Base-by-base conservation (phyloP, 176 grass and related monocot species). In the Tillandsia fasciculata region DNA sequence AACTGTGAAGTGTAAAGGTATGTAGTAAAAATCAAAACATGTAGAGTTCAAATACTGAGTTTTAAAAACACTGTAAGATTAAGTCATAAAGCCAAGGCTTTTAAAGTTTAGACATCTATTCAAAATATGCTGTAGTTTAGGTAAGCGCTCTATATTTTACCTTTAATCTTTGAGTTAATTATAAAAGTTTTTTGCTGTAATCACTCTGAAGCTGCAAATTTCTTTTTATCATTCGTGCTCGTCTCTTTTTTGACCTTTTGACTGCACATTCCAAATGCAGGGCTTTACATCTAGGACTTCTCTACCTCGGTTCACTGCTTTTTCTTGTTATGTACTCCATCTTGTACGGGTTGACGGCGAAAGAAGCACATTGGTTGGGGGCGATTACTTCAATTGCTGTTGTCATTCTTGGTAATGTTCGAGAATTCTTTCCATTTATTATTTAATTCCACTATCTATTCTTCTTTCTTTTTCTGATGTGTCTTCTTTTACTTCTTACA, bases 331-430 rank as follows among this genome's bases (percentile, higher is more conserved):
- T 82, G 23, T 99, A 99, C 69, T 86, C 94, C 28, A 72, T 93
- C 51, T 80, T 93, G 81, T 99, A 99, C 18, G 87, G 90, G 67
- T 78, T 93, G 76, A 99, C 94, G 11, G 81, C 94, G 79, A 90
- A 93, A 83, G 94, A 99, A 90, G 83, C 87, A 70, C 87, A 72
- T 57, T 99, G 89, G 89, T 65, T 99, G 72, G 94, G 86, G 51
- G 89, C 89, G 71, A 76, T 90, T 73, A 99, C 94, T 76, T 99
- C 94, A 77, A 47, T 86, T 82, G 87, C 94, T 75, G 94, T 93
- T 71, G 79, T 90, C 67, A 76, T 93, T 90, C 87, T 99, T 59
- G 94, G 94, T 99, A 99, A 87, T 50, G 5, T 9, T 67, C 15
- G 17, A 26, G 8, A 12, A 14, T 26, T 80, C 22, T 69, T 87